Evolutionary conservation across 495 filamentous ascomycete species (phyloP).

Genomic region (Antarctomyces pellizariae): DNA sequence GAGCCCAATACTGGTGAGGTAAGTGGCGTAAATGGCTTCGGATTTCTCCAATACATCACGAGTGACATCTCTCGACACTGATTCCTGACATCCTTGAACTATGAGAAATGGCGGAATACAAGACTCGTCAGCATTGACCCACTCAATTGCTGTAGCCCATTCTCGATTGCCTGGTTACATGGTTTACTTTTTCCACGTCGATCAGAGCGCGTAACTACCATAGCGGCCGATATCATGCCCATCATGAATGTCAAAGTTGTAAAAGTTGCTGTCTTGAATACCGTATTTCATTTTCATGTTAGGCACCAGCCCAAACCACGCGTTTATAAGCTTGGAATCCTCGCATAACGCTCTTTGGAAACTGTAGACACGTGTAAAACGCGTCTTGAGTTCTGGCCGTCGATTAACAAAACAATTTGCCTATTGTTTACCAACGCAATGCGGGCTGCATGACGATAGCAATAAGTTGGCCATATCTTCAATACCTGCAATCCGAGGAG

Average conservation of each 20-base stretch:
- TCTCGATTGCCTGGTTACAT: conserved; percentile 17
- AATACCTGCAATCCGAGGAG: conserved; percentile 11
- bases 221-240: conserved; percentile 11
- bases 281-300: conserved; percentile 15
- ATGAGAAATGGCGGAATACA: conserved; percentile 16
- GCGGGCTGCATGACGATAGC: conserved; percentile 6
- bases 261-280: conserved; percentile 16
- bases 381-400: conserved; percentile 12
- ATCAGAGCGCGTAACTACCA: conserved; percentile 15
- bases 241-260: conserved; percentile 23
- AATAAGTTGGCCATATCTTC: conserved; percentile 20
- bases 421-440: conserved; percentile 12
- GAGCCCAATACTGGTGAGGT: too few species aligned
- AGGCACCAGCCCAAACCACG: conserved; percentile 15
- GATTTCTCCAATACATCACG: too few species aligned
- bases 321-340: conserved; percentile 15
- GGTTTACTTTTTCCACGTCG: conserved; percentile 8
- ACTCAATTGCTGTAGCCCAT: conserved; percentile 18
- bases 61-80: too few species aligned
- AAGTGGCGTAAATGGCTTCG: too few species aligned
- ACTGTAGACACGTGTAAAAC: conserved; percentile 13
- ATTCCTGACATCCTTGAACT: too few species aligned
- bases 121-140: conserved; percentile 12
- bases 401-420: conserved; percentile 14
- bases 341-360: conserved; percentile 16